A percentile compares a stretch with the other conserved stretches of the same genome.
phyloP scores from a whole-genome alignment of 78 protist genomes.

The Emiliania huxleyi region DNA sequence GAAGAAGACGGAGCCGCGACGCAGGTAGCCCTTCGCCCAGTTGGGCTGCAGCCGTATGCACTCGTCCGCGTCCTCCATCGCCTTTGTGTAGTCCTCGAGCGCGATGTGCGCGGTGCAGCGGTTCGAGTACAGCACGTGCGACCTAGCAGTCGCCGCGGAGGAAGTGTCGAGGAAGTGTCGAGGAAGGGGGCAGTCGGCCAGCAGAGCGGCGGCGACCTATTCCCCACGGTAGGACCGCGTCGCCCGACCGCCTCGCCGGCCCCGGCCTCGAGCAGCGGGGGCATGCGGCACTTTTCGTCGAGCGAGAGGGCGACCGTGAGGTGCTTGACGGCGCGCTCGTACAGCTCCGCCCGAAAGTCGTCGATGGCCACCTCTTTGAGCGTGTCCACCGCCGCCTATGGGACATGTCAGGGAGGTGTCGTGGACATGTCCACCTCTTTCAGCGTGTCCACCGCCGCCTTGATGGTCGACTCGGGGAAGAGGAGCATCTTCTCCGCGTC shows the following conservation, averaged over 20 bases:
- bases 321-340: conserved; percentile 16
- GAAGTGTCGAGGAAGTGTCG: no score
- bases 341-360: background rate
- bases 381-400: background rate
- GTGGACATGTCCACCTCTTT: background rate
- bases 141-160: no score
- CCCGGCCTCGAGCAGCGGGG: no score
- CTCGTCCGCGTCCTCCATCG: conserved; percentile 5
- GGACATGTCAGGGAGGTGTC: no score
- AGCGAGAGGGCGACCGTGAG: background rate
- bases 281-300: background rate
- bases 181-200: no score
- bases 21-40: background rate
- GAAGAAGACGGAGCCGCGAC: background rate
- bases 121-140: background rate
- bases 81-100: background rate
- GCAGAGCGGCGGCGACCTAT: no score
- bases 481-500: conserved; percentile 6
- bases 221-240: no score
- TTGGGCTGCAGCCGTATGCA: background rate
- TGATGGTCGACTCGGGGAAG: background rate
- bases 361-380: conserved; percentile 11
- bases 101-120: background rate
- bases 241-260: no score
- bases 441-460: background rate